Evolutionary conservation across 2,329 filamentous ascomycete species (phyloP).

Genomic region (Dothistroma pini): DNA sequence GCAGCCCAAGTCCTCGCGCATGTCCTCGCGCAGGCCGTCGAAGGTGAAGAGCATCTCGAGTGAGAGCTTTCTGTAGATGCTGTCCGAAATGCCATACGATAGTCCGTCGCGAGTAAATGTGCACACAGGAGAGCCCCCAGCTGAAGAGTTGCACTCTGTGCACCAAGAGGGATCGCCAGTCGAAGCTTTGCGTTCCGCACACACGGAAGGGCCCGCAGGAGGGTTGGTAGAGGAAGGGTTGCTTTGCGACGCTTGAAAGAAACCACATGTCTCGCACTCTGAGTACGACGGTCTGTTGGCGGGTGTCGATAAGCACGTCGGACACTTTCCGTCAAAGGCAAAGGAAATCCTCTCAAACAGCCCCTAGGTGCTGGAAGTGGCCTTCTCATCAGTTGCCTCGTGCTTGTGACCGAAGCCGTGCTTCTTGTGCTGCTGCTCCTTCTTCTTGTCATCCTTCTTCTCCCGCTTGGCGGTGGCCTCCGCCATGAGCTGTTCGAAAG

Average conservation of each 20-base stretch:
- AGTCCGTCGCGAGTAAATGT: background rate
- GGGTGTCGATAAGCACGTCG: background rate
- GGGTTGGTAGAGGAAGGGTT: background rate
- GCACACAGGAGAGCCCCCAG: background rate
- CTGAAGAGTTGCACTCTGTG: background rate
- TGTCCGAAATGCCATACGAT: background rate
- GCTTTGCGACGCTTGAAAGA: background rate
- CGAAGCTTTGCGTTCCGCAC: too few species aligned
- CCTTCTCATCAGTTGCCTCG: constrained; percentile 3
- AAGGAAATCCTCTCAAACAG: background rate
- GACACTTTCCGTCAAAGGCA: background rate
- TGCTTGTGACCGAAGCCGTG: constrained; percentile 18
- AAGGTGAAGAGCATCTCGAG: background rate
- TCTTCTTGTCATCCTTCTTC: constrained; percentile 69
- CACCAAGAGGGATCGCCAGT: too few species aligned
- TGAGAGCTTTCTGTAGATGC: background rate
- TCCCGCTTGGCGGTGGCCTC: constrained; percentile 96
- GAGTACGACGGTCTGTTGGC: background rate
- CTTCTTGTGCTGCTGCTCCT: constrained; percentile 42
- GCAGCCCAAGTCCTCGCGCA: background rate
- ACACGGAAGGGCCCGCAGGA: too few species aligned
- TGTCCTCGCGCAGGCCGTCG: background rate
- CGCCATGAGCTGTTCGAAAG: constrained; percentile 95
- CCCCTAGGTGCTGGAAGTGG: background rate
- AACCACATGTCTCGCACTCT: background rate